Conservation (phyloP, 768 basidiomycete genomes). For the Agrocybe chaxingu region DNA sequence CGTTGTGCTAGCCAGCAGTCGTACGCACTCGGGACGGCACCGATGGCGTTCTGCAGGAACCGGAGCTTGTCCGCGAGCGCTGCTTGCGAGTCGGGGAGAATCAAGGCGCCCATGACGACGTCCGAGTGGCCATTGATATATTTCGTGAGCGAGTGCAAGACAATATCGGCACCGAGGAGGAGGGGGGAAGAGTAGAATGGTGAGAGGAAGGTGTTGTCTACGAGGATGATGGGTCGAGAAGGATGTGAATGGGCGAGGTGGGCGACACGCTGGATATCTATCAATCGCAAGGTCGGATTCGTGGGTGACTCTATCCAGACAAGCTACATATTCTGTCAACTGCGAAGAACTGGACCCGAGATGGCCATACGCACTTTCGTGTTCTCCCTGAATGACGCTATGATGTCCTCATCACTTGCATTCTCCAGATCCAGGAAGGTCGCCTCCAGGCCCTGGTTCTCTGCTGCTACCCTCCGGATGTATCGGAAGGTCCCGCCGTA, state of each 20-base stretch:
- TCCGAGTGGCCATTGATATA: constrained; percentile 95
- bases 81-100: constrained; percentile 58
- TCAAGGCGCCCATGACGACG: constrained; percentile 84
- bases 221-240: constrained; percentile 71
- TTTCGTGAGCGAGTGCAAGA: constrained; percentile 82
- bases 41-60: constrained; percentile 89
- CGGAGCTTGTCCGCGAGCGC: constrained; percentile 54
- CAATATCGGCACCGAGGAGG: constrained; percentile 80
- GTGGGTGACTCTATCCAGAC: constrained; percentile 96
- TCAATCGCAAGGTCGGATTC: constrained; percentile 87
- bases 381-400: constrained; percentile 65
- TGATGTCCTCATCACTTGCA: constrained; percentile 59
- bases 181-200: constrained; percentile 91
- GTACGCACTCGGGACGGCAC: constrained; percentile 79
- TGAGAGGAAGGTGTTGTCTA: constrained; percentile 94
- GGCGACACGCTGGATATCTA: constrained; percentile 74
- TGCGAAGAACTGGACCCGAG: background rate
- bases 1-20: constrained; percentile 91
- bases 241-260: constrained; percentile 61
- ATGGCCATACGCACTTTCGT: constrained; percentile 61
- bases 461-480: constrained; percentile 59
- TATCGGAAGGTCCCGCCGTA: constrained; percentile 94
- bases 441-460: constrained; percentile 64
- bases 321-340: constrained; percentile 43
- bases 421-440: constrained; percentile 82